Percentiles rank a stretch among this genome's conserved stretches.
These are phyloP conservation scores for Pseudoscleropodium purum DNA, from an alignment of 225 moss, liverwort and hornwort genomes.

Conservation along the genomic window DNA sequence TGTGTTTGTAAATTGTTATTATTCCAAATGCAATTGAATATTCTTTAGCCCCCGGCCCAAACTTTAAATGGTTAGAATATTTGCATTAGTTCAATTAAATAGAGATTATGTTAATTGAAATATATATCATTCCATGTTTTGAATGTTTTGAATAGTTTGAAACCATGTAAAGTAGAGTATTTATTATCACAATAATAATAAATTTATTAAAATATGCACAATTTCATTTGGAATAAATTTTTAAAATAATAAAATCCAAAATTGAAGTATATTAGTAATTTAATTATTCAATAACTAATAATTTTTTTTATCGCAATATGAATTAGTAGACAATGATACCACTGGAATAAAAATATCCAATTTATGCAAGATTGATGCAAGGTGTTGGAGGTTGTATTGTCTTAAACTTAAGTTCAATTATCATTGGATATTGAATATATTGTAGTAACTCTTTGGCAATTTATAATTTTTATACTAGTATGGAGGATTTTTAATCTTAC, in stretches of 20 bases:
- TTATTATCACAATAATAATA: background rate
- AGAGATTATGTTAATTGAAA: background rate
- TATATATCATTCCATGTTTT: background rate
- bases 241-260: background rate
- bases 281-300: background rate
- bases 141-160: background rate
- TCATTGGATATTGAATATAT: background rate
- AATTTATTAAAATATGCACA: background rate
- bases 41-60: background rate
- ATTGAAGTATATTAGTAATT: background rate
- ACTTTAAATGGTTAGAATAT: background rate
- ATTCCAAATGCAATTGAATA: background rate
- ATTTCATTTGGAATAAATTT: background rate
- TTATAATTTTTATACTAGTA: no score
- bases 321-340: background rate
- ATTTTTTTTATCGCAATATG: background rate
- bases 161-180: background rate
- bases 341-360: background rate
- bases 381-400: background rate
- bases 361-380: background rate
- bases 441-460: background rate
- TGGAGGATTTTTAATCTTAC: background rate
- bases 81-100: background rate
- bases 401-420: background rate
- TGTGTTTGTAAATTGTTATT: background rate